Percentiles rank a stretch among this genome's conserved stretches.
These are phyloP conservation scores for Grigorovia jiainica DNA, from an alignment of 805 yeast genomes.

Conservation along the genomic window DNA sequence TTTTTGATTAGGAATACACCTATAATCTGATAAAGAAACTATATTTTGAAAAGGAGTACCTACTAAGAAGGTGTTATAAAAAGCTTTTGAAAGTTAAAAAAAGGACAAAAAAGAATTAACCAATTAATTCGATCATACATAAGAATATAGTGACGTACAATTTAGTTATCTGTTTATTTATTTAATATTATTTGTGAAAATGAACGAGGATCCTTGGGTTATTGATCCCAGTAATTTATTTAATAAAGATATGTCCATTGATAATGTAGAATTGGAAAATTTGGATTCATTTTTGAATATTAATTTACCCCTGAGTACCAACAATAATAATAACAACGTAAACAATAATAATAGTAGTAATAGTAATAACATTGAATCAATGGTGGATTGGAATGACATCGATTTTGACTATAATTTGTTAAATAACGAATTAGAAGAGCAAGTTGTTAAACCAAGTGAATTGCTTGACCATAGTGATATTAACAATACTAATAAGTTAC, in stretches of 20 bases:
- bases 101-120: too few species aligned
- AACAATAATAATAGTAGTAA: neutral
- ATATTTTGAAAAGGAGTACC: too few species aligned
- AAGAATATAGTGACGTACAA: too few species aligned
- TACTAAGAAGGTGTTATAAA: too few species aligned
- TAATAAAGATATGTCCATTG: neutral
- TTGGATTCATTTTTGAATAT: neutral
- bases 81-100: too few species aligned
- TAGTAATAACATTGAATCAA: neutral
- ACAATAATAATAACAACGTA: neutral
- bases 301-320: neutral
- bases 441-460: neutral
- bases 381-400: neutral
- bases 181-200: too few species aligned
- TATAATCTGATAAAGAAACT: too few species aligned
- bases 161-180: too few species aligned
- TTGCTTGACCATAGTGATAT: neutral
- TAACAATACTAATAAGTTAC: neutral
- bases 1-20: too few species aligned
- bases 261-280: neutral
- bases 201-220: neutral
- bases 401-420: neutral
- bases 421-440: neutral
- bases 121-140: too few species aligned
- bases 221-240: neutral